Conservation (phyloP, 352 stramenopile genomes). For the Elongisporangium anandrum region DNA sequence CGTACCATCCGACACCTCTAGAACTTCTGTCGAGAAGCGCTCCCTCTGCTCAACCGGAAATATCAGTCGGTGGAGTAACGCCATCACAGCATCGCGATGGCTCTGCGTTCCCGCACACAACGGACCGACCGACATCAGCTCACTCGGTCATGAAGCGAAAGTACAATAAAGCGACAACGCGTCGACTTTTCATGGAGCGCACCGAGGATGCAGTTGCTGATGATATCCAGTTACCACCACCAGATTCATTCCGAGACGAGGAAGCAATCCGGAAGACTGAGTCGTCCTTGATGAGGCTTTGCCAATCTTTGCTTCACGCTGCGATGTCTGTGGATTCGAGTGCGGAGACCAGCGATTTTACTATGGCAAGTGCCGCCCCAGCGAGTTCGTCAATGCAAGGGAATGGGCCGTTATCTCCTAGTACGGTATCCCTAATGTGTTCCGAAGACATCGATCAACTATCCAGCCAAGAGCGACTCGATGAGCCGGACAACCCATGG, state of each 20-base stretch:
- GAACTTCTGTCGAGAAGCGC: constrained; percentile 60
- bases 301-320: constrained; percentile 48
- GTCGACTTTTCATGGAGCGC: constrained; percentile 32
- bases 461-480: constrained; percentile 2
- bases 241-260: constrained; percentile 18
- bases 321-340: constrained; percentile 32
- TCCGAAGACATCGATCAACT: constrained; percentile 60
- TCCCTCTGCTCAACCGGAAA: constrained; percentile 15
- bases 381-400: background rate
- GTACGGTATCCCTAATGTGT: constrained; percentile 48
- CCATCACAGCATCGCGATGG: background rate
- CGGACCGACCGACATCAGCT: constrained; percentile 10
- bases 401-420: constrained; percentile 30
- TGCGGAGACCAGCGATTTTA: constrained; percentile 7
- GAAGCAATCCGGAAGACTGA: constrained; percentile 11
- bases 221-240: constrained; percentile 14
- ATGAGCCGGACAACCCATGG: constrained; percentile 1
- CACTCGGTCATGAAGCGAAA: constrained; percentile 36
- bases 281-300: constrained; percentile 32
- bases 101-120: constrained; percentile 2
- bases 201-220: constrained; percentile 17
- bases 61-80: background rate
- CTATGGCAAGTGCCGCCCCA: background rate
- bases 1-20: constrained; percentile 17
- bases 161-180: constrained; percentile 26